Evolutionary conservation across 768 basidiomycete species (phyloP).

Genomic region (Boletus eberwhitei): DNA sequence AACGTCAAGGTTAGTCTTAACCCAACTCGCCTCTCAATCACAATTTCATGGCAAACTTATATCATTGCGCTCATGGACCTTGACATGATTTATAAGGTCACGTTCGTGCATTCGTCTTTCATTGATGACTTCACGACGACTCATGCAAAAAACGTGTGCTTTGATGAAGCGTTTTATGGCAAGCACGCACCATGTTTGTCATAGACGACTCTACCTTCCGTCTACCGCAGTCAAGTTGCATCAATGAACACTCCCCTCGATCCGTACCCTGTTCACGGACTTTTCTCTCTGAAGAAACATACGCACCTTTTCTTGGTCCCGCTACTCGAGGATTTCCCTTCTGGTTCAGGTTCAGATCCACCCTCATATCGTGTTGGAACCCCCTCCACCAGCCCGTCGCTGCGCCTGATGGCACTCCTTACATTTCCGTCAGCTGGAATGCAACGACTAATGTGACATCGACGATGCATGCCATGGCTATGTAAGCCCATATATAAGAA

Average conservation of each 20-base stretch:
- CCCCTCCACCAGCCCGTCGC: background rate
- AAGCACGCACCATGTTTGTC: constrained; percentile 13
- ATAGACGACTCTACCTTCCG: background rate
- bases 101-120: background rate
- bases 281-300: background rate
- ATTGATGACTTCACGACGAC: constrained; percentile 12
- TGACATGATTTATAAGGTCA: background rate
- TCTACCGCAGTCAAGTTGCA: background rate
- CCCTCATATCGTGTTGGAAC: constrained; percentile 2
- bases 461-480: constrained; percentile 8
- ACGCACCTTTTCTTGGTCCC: background rate
- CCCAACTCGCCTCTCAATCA: background rate
- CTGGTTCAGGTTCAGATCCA: constrained; percentile 4
- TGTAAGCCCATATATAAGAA: constrained; percentile 19
- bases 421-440: constrained; percentile 20
- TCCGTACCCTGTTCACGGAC: constrained; percentile 4
- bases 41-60: background rate
- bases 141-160: constrained; percentile 21
- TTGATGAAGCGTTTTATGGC: constrained; percentile 4
- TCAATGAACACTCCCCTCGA: background rate
- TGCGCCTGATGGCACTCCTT: constrained; percentile 12
- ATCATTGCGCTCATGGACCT: background rate
- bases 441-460: constrained; percentile 4
- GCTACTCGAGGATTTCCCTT: background rate
- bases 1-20: background rate